Conservation (phyloP, 2,329 filamentous ascomycete species). For the Calcarisporium arbuscula region DNA sequence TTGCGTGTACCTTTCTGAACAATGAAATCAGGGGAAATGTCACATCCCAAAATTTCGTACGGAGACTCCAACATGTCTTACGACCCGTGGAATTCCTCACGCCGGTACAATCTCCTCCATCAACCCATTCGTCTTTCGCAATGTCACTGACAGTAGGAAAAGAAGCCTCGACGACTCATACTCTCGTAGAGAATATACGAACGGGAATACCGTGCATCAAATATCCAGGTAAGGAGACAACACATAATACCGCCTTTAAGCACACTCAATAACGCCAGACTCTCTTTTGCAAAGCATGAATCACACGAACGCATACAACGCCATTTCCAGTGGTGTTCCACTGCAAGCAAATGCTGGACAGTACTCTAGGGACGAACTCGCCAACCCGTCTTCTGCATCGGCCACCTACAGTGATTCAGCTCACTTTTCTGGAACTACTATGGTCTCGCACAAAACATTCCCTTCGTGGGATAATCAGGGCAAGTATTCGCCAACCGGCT, state of each 20-base stretch:
- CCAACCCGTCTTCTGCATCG: slow-evolving; percentile 30
- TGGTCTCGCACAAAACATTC: slow-evolving; percentile 19
- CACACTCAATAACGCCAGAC: slow-evolving; percentile 24
- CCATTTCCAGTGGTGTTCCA: slow-evolving; percentile 13
- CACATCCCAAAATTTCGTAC: slow-evolving; percentile 42
- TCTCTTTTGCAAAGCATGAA: slow-evolving; percentile 34
- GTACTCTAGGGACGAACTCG: slow-evolving; percentile 30
- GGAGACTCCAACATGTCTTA: slow-evolving; percentile 38
- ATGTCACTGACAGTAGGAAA: no score
- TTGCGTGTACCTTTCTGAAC: slow-evolving; percentile 11
- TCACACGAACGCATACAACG: slow-evolving; percentile 30
- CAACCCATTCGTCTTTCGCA: no score
- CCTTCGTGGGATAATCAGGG: slow-evolving; percentile 42
- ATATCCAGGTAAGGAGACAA: slow-evolving; percentile 30
- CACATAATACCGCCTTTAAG: slow-evolving; percentile 3
- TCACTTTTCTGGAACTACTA: no score
- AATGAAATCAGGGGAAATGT: slow-evolving; percentile 36
- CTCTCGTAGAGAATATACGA: no score
- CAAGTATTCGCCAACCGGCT: slow-evolving; percentile 51
- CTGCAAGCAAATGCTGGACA: slow-evolving; percentile 23
- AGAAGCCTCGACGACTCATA: no score
- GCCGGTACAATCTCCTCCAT: slow-evolving; percentile 40
- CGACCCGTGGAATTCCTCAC: slow-evolving; percentile 43
- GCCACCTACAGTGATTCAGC: no score
- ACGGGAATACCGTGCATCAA: slow-evolving; percentile 27